Base-by-base conservation (phyloP, 257 asterid genomes). In the Nicotiana knightiana region DNA sequence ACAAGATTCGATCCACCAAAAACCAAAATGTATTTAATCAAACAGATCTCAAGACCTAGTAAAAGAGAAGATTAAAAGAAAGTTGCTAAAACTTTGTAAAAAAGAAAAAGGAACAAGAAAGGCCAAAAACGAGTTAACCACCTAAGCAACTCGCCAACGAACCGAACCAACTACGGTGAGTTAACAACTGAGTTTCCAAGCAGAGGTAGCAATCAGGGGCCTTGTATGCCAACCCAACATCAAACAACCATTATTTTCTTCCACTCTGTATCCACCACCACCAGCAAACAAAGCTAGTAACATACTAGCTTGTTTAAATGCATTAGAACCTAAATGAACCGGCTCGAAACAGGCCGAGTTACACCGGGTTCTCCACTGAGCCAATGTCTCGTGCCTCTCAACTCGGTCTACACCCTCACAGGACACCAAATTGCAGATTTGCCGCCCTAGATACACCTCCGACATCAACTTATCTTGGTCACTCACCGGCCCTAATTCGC, bases 221-320 rank as follows among this genome's bases (percentile, higher is more conserved):
- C 97, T 86, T 0, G 98, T 91, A 21, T 95, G 98, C 99, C 99
- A 95, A 46, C 98, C 99, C 89, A 95, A 61, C 95, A 89, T 91
- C 95, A 95, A 86, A 81, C 97, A 92, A 2, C 98, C 98, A 81
- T 88, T 84, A 32, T 89, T 93, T 43, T 95, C 99, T 76, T 95
- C 99, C 53, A 93, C 98, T 43, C 90, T 89, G 59, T 95, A 93
- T 43, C 99, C 99, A 82, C 91, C 97, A 33, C 99, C 97, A 61
- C 97, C 97, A 3, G 91, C 93, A 82, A 92, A 95, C 87, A 92
- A 37, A 2, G 94, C 97, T 85, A 95, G 18, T 82, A 95, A 76
- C 92, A 91, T 89, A 35, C 97, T 93, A 1, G 98, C 99, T 57
- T 95, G 97, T 85, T 89, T 95, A 61, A 88, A 95, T 4, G 96